Percentiles rank a stretch among this genome's conserved stretches.
Evolutionary conservation across 306 rosid species (phyloP).

Genomic region (Corylus heterophylla): DNA sequence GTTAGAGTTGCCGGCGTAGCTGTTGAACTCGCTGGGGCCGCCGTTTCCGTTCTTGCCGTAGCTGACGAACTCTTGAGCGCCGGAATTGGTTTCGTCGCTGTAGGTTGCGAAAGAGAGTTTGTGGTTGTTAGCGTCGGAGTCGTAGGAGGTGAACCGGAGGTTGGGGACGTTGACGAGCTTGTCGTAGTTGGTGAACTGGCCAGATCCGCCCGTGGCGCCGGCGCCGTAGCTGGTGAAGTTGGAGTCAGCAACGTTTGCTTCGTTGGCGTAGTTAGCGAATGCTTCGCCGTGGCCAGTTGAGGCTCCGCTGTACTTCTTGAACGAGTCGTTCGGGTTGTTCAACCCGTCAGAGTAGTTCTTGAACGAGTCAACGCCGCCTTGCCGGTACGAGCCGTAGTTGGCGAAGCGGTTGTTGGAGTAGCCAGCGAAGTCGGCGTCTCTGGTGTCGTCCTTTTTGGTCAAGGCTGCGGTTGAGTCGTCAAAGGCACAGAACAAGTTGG

Average conservation of each 20-base stretch:
- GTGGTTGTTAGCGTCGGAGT: conserved; percentile 56
- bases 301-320: conserved; percentile 52
- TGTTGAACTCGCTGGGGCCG: conserved; percentile 57
- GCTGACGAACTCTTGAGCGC: conserved; percentile 55
- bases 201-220: conserved; percentile 44
- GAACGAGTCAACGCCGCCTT: conserved; percentile 63
- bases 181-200: conserved; percentile 63
- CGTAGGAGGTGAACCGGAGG: conserved; percentile 66
- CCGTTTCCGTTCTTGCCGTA: conserved; percentile 64
- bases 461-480: conserved; percentile 10
- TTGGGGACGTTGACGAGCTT: conserved; percentile 72
- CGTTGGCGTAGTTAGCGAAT: conserved; percentile 66
- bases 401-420: conserved; percentile 62
- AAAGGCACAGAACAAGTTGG: conserved; percentile 59
- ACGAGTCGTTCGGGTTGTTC: conserved; percentile 65
- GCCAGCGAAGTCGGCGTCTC: conserved; percentile 48
- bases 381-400: conserved; percentile 55
- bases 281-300: conserved; percentile 48
- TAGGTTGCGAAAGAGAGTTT: conserved; percentile 65
- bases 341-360: conserved; percentile 74
- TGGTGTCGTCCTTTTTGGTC: neutral
- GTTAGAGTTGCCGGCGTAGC: conserved; percentile 59
- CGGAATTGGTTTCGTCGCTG: conserved; percentile 76
- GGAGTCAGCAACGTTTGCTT: conserved; percentile 67
- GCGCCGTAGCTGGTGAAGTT: conserved; percentile 60